phyloP scores from a whole-genome alignment of 176 grass and related monocot genomes.

The Bonia amplexicaulis region DNA sequence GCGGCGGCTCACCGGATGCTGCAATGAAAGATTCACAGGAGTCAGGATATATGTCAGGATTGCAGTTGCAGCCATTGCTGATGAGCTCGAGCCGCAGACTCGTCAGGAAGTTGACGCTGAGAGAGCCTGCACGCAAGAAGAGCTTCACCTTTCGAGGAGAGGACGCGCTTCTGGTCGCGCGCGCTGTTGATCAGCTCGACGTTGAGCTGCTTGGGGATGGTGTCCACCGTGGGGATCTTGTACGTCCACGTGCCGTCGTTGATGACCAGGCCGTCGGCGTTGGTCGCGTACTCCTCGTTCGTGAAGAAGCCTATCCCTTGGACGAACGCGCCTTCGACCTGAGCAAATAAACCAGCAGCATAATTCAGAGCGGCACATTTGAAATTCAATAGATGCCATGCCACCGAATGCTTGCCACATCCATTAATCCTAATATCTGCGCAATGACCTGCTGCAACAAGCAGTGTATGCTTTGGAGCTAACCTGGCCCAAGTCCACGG shows the following conservation, averaged over 20 bases:
- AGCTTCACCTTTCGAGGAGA: slow-evolving; percentile 73
- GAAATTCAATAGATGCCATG: too few relatives aligned
- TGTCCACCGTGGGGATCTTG: slow-evolving; percentile 78
- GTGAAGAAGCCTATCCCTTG: slow-evolving; percentile 85
- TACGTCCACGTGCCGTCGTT: slow-evolving; percentile 83
- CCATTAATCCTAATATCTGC: background rate
- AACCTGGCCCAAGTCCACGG: slow-evolving; percentile 84
- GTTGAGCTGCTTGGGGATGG: slow-evolving; percentile 75
- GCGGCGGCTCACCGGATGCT: slow-evolving; percentile 87
- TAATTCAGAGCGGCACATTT: background rate
- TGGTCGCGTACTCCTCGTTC: slow-evolving; percentile 62
- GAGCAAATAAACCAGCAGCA: background rate
- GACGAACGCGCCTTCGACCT: slow-evolving; percentile 70
- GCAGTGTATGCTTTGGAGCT: background rate
- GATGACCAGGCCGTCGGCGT: slow-evolving; percentile 63
- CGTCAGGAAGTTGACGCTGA: background rate
- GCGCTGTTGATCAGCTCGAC: slow-evolving; percentile 67
- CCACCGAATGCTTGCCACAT: too few relatives aligned
- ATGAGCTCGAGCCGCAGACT: background rate
- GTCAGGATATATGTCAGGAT: background rate
- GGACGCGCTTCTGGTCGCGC: slow-evolving; percentile 53
- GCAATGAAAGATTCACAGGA: background rate
- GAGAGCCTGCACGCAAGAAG: background rate
- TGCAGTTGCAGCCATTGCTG: background rate
- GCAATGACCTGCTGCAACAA: background rate